Conservation (phyloP, 805 yeast species). For the Saccharomycopsis schoenii region DNA sequence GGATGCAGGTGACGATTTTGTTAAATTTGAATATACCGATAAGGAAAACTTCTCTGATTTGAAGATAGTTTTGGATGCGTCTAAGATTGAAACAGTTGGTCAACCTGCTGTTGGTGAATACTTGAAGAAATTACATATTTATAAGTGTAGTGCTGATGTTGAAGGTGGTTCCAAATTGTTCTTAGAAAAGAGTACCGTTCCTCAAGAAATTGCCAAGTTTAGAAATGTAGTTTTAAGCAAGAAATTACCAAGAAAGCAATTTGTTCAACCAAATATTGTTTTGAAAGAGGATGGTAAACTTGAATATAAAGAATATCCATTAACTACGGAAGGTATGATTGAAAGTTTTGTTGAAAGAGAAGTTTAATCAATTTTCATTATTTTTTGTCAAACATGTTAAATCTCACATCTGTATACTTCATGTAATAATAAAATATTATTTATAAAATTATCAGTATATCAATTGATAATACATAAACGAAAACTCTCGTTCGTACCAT, state of each 20-base stretch:
- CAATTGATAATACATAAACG: no score
- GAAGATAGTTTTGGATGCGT: constrained; percentile 45
- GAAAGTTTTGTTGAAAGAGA: constrained; percentile 63
- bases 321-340: constrained; percentile 66
- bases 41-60: constrained; percentile 47
- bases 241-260: constrained; percentile 76
- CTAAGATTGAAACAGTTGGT: constrained; percentile 59
- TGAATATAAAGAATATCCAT: constrained; percentile 60
- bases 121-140: constrained; percentile 63
- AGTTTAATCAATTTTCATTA: constrained; percentile 16
- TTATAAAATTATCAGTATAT: no score
- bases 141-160: constrained; percentile 69
- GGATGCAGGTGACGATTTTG: constrained; percentile 52
- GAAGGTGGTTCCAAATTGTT: constrained; percentile 55
- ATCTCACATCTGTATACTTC: neutral
- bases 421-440: neutral
- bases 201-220: constrained; percentile 49
- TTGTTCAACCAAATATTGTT: constrained; percentile 71
- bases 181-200: constrained; percentile 57
- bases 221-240: constrained; percentile 61
- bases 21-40: constrained; percentile 39
- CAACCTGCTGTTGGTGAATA: constrained; percentile 65
- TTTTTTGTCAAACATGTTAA: neutral
- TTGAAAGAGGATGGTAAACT: constrained; percentile 23
- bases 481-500: neutral